Base-by-base conservation (phyloP, 352 stramenopile species). In the Phytophthora hibernalis region DNA sequence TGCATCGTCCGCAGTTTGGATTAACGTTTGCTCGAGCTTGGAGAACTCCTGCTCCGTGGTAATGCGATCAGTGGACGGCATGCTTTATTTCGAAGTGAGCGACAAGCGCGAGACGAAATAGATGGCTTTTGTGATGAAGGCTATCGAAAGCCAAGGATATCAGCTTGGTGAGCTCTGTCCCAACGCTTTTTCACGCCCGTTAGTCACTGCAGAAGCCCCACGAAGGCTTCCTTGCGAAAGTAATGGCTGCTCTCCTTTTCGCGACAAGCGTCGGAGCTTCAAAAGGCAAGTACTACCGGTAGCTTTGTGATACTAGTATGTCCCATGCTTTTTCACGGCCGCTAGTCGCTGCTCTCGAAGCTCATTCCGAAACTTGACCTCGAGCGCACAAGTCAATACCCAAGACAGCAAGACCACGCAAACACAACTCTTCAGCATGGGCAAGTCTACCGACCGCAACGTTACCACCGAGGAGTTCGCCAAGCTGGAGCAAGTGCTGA, bases 401-500 rank as follows among this genome's bases (percentile, higher is more conserved):
- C 37, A 31, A 2, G 30, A n/a, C 28, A 60, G 42, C 33, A 48
- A 48, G 22, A 26, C 35, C 31, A 28, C 49, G 9, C 12, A 21
- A 49, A 48, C 31, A 22, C 33, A 4, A 37, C 16, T 24, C 12
- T 7, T 5, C n/a, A 70, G 1, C 37, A 71, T 75, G 67, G 50
- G 67, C 54, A 75, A 70, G 38, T 65, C 53, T 16, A 48, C 37
- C 21, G 61, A 65, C 24, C 45, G 15, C 33, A 53, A 68, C 54
- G 38, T 56, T 47, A 37, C 35, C 16, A 47, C 22, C 16, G 44
- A 71, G 11, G 67, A 75, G 40, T 75, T 75, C 24, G 37, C 26
- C n/a, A 75, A 75, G 55, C 55, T 75, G 26, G 61, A 70, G 43
- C 48, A 68, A 42, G 54, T 71, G 8, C 30, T 75, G 24, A 68